Evolutionary conservation across 139 green algal genomes (phyloP).

Genomic region (Parachlorella kessleri): DNA sequence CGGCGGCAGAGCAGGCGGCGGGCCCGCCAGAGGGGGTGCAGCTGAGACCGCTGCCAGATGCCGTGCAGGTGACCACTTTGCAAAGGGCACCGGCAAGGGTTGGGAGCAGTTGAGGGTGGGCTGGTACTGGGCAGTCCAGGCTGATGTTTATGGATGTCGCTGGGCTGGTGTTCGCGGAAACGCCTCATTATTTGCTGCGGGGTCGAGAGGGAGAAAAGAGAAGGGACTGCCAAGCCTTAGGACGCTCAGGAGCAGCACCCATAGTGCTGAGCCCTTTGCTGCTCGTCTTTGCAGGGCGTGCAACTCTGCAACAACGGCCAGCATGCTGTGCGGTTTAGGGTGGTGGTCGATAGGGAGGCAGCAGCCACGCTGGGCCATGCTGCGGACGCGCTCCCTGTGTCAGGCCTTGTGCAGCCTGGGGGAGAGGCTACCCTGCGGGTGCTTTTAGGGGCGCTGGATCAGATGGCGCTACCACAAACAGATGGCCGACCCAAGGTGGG

Average conservation of each 20-base stretch:
- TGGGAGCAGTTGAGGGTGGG: no score
- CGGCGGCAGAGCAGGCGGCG: not conserved
- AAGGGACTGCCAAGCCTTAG: conserved; percentile 20
- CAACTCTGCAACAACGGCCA: conserved; percentile 6
- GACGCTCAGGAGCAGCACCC: not conserved
- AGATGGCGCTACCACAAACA: not conserved
- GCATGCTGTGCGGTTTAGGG: not conserved
- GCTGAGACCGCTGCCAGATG: no score
- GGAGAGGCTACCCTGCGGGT: not conserved
- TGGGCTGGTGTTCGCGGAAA: no score
- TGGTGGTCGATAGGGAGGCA: not conserved
- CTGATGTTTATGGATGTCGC: no score
- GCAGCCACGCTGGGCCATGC: not conserved
- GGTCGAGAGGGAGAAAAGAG: no score
- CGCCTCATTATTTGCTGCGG: no score
- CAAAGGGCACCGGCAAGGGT: no score
- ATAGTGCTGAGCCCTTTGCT: not conserved
- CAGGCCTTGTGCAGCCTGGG: not conserved
- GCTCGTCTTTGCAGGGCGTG: not conserved
- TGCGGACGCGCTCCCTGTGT: not conserved
- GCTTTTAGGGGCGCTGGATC: not conserved
- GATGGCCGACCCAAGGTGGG: not conserved
- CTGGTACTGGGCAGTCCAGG: no score
- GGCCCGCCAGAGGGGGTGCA: no score
- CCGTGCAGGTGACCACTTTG: no score